Base-by-base conservation (phyloP, 2,329 filamentous ascomycete species). In the Teratosphaeria nubilosa region DNA sequence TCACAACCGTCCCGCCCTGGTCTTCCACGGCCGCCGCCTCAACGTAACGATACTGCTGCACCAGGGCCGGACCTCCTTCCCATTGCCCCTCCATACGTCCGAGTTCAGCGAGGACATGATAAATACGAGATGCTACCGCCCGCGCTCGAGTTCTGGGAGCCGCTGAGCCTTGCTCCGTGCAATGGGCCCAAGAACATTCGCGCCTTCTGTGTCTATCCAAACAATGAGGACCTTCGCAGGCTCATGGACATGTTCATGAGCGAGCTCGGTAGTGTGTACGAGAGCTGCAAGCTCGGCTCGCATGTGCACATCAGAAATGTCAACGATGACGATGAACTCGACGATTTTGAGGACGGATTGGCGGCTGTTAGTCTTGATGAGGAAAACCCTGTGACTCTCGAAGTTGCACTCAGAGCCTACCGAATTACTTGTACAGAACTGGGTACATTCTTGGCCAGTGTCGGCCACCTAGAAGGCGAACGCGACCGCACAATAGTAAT, bases 141-240 rank as follows among this genome's bases (percentile, higher is more conserved):
- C 0, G 86, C 88, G 0, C 76, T 92, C 22, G 76, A 80, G 0
- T 95, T 94, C 67, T 95, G 90, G 90, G 89, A 94, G 68, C 85
- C 86, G 53, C 75, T 95, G 20, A 87, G 88, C 0, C 78, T 95
- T 1, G 83, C 83, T 1, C 90, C 90, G 3, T 82, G 83, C 9
- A 83, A 83, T 59, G 87, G 88, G 0, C 68, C 77, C 7, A 95
- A 95, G 70, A 83, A 92, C 60, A 75, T 94, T 31, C 79, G 81
- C 37, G 81, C 85, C 0, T 81, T 89, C 53, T 90, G 87, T 67
- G 76, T 94, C 1, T 87, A 86, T 62, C 88, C 89, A 0, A 77
- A 80, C 55, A 82, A 82, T 65, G 80, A 82, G 30, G 84, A 86
- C 1, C 75, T 92, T 65, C 72, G 76, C 41, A 81, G 84, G 51